These are phyloP conservation scores for Smittium culicis DNA, from an alignment of 371 early-diverging fungal species.

Conservation along the genomic window DNA sequence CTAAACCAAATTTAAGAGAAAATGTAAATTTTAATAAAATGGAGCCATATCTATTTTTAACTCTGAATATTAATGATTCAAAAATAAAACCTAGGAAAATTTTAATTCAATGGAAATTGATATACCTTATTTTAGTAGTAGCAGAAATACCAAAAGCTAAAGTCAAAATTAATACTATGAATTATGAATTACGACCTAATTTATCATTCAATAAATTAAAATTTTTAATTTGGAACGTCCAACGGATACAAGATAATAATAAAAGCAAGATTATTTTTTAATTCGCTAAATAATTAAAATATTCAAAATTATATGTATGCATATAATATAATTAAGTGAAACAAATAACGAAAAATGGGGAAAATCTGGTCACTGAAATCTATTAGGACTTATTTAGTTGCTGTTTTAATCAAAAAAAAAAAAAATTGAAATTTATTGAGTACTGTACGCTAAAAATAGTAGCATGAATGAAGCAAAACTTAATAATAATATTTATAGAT, in stretches of 20 bases:
- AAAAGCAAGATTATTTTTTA: background rate
- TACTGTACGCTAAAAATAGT: background rate
- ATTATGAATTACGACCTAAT: too few relatives aligned
- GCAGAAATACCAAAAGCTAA: too few relatives aligned
- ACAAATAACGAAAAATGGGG: background rate
- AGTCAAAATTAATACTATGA: too few relatives aligned
- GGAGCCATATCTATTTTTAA: too few relatives aligned
- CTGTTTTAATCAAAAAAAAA: background rate
- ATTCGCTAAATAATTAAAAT: background rate
- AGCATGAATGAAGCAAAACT: background rate
- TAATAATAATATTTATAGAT: background rate
- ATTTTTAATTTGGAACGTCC: background rate
- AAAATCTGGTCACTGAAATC: background rate
- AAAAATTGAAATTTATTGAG: background rate
- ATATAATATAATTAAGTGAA: background rate
- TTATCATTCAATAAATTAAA: too few relatives aligned
- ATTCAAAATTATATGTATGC: background rate
- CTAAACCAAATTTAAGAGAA: too few relatives aligned
- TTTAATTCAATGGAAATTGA: too few relatives aligned
- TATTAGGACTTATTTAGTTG: background rate
- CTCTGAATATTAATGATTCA: too few relatives aligned
- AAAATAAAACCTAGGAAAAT: too few relatives aligned
- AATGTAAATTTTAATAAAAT: too few relatives aligned
- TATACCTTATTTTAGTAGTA: too few relatives aligned
- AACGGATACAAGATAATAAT: background rate